Evolutionary conservation across 2,329 filamentous ascomycete species (phyloP).

Genomic region (Fusarium continuum): DNA sequence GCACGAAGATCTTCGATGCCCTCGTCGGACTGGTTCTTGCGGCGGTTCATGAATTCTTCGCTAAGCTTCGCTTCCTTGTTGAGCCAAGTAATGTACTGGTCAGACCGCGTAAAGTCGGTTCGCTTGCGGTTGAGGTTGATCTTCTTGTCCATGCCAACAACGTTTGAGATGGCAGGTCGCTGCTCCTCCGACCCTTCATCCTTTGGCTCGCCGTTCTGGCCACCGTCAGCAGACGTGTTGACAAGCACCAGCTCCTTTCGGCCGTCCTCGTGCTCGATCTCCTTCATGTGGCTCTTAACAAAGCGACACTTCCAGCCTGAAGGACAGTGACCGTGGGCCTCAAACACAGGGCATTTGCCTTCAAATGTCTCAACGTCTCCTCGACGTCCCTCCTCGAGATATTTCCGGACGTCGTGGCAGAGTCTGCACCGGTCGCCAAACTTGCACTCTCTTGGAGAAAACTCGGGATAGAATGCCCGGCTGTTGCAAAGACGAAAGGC

Average conservation of each 20-base stretch:
- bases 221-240: slow-evolving; percentile 42
- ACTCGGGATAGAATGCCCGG: slow-evolving; percentile 76
- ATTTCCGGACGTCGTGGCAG: slow-evolving; percentile 85
- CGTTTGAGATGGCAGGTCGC: slow-evolving; percentile 77
- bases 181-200: slow-evolving; percentile 58
- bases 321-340: slow-evolving; percentile 77
- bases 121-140: slow-evolving; percentile 78
- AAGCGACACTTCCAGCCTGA: slow-evolving; percentile 97
- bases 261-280: slow-evolving; percentile 80
- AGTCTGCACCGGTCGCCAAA: slow-evolving; percentile 84
- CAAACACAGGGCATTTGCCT: slow-evolving; percentile 84
- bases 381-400: slow-evolving; percentile 82
- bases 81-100: slow-evolving; percentile 81
- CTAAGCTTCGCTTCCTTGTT: slow-evolving; percentile 65
- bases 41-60: slow-evolving; percentile 53
- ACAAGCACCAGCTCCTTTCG: slow-evolving; percentile 81
- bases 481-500: slow-evolving; percentile 80
- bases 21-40: slow-evolving; percentile 54
- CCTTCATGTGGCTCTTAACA: slow-evolving; percentile 84
- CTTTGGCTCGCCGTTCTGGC: slow-evolving; percentile 44
- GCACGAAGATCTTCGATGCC: slow-evolving; percentile 77
- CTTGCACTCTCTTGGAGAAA: slow-evolving; percentile 79
- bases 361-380: slow-evolving; percentile 80
- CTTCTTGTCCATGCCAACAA: slow-evolving; percentile 75
- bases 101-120: slow-evolving; percentile 74